Conservation (phyloP, 2,329 filamentous ascomycete species). For the Exserohilum turcica region DNA sequence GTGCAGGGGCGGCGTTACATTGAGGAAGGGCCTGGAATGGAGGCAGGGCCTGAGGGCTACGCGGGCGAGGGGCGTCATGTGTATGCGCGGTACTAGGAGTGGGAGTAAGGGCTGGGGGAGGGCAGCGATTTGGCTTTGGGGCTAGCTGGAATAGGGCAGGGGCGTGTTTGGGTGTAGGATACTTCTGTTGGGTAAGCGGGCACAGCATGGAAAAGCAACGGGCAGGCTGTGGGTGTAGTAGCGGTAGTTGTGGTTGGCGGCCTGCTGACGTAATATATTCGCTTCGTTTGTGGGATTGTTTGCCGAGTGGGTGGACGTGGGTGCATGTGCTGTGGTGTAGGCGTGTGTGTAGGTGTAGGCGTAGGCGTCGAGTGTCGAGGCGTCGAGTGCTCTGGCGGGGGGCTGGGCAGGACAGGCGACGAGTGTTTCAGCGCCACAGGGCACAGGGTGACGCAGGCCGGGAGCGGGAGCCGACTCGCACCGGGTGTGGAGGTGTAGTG, state of each 20-base stretch:
- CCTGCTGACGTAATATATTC: not conserved
- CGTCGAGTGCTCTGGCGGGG: too few species aligned
- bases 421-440: conserved; percentile 3
- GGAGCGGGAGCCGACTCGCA: conserved; percentile 8
- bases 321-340: too few species aligned
- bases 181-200: conserved; percentile 1
- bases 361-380: too few species aligned
- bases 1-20: conserved; percentile 48
- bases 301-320: not conserved
- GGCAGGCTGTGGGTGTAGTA: too few species aligned
- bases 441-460: conserved; percentile 4
- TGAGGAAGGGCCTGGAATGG: conserved; percentile 43
- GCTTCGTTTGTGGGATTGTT: not conserved
- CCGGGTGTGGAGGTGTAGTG: not conserved
- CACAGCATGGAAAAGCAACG: too few species aligned
- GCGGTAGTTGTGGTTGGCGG: not conserved
- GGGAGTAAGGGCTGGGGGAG: too few species aligned
- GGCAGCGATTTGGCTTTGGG: not conserved
- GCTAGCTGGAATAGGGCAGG: not conserved
- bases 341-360: too few species aligned
- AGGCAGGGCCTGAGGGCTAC: conserved; percentile 37
- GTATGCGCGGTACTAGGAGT: conserved; percentile 42
- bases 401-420: not conserved
- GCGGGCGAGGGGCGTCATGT: conserved; percentile 40
- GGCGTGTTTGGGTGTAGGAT: conserved; percentile 1